phyloP scores from a whole-genome alignment of 495 filamentous ascomycete species.

The Penicillium mononematosum region DNA sequence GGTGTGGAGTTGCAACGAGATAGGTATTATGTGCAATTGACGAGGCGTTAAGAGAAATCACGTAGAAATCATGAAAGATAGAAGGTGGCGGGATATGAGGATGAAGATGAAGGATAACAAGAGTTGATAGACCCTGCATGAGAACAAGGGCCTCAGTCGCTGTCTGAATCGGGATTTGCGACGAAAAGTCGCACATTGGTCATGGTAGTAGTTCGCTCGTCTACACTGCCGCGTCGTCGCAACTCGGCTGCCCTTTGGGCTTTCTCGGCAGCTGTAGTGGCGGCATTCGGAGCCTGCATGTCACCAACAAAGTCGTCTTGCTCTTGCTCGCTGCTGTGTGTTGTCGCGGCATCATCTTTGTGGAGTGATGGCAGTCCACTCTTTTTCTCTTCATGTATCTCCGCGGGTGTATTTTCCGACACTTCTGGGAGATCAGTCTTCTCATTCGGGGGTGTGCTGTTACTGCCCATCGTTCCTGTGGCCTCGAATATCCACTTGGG shows the following conservation, averaged over 20 bases:
- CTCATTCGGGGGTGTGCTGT: constrained; percentile 62
- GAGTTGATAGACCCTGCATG: constrained; percentile 11
- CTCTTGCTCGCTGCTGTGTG: constrained; percentile 51
- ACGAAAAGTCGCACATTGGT: constrained; percentile 85
- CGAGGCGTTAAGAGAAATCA: constrained; percentile 13
- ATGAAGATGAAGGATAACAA: constrained; percentile 15
- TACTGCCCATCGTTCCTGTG: constrained; percentile 64
- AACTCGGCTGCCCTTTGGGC: constrained; percentile 73
- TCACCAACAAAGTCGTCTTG: constrained; percentile 54
- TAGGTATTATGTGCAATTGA: constrained; percentile 33
- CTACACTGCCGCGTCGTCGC: constrained; percentile 83
- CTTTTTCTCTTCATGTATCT: constrained; percentile 38
- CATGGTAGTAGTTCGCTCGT: constrained; percentile 83
- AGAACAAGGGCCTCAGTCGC: constrained; percentile 47
- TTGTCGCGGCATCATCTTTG: constrained; percentile 48
- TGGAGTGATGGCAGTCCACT: constrained; percentile 38
- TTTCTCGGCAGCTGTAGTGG: constrained; percentile 55
- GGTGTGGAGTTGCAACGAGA: constrained; percentile 13
- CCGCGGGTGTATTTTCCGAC: constrained; percentile 53
- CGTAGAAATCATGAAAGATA: constrained; percentile 18
- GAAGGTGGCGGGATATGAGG: constrained; percentile 12
- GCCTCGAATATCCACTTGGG: constrained; percentile 50
- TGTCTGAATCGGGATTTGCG: constrained; percentile 80
- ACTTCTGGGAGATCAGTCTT: constrained; percentile 50
- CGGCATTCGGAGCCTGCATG: constrained; percentile 47